phyloP scores from a whole-genome alignment of 1,284 basidiomycete species.

The Sparassis latifolia region DNA sequence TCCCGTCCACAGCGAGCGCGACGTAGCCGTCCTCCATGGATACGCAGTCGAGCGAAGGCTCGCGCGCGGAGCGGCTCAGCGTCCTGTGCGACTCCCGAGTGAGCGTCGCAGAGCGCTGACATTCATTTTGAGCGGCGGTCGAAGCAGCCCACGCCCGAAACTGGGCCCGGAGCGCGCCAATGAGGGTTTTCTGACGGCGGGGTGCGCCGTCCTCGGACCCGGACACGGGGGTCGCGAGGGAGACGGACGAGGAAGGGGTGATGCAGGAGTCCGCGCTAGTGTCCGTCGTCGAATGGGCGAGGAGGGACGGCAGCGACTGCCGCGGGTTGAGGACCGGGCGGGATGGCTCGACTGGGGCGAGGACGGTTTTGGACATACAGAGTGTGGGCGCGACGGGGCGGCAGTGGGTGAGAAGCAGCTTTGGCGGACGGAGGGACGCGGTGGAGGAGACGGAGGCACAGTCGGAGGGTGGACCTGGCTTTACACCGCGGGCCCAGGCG shows the following conservation, averaged over 20 bases:
- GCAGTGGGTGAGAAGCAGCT: conserved; percentile 32
- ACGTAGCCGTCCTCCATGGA: too few species aligned
- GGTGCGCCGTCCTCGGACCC: conserved; percentile 12
- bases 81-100: conserved; percentile 6
- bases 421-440: conserved; percentile 29
- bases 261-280: conserved; percentile 23
- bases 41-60: too few species aligned
- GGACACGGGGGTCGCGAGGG: conserved; percentile 23
- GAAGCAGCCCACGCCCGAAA: conserved; percentile 15
- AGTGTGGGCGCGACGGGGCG: conserved; percentile 40
- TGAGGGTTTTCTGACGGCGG: conserved; percentile 12
- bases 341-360: conserved; percentile 25
- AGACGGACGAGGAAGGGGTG: conserved; percentile 23
- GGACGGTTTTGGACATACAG: conserved; percentile 31
- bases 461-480: conserved; percentile 24
- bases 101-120: conserved; percentile 14
- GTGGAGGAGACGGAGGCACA: conserved; percentile 14
- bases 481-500: conserved; percentile 28
- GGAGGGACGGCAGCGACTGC: conserved; percentile 20
- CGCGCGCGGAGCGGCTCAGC: too few species aligned
- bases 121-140: conserved; percentile 11
- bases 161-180: conserved; percentile 17
- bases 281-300: conserved; percentile 19
- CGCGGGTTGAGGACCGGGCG: conserved; percentile 26
- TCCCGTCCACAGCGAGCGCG: not conserved